phyloP scores from a whole-genome alignment of 768 basidiomycete species.

The Mycena galericulata region DNA sequence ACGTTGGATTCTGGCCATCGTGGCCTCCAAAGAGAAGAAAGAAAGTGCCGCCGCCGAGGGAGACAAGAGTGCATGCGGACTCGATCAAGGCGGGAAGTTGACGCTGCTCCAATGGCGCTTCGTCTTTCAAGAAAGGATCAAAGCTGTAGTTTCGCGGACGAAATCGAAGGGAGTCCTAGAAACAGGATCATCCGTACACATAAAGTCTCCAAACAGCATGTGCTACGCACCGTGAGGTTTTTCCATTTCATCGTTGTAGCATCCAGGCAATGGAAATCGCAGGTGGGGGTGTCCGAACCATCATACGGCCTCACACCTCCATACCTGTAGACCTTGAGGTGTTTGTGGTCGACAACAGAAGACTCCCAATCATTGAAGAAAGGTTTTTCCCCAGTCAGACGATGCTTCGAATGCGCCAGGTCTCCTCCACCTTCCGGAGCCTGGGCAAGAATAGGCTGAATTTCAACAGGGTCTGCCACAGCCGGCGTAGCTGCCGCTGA shows the following conservation, averaged over 20 bases:
- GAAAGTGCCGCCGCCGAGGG: slow-evolving; percentile 32
- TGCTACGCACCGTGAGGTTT: slow-evolving; percentile 40
- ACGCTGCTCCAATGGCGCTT: neutral
- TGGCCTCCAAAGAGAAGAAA: slow-evolving; percentile 47
- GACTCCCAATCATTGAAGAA: slow-evolving; percentile 38
- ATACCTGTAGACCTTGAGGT: slow-evolving; percentile 36
- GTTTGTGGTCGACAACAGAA: slow-evolving; percentile 31
- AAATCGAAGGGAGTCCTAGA: slow-evolving; percentile 9
- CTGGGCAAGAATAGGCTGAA: too few species aligned
- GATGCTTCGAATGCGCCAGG: neutral
- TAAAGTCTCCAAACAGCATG: neutral
- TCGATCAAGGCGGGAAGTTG: slow-evolving; percentile 36
- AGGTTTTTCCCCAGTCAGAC: slow-evolving; percentile 35
- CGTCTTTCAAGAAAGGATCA: slow-evolving; percentile 34
- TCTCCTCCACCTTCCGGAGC: neutral
- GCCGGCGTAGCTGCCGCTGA: too few species aligned
- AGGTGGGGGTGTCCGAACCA: slow-evolving; percentile 23
- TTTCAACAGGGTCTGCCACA: too few species aligned
- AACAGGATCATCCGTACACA: neutral
- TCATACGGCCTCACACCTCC: slow-evolving; percentile 38
- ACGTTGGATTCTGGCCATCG: neutral
- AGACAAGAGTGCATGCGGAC: slow-evolving; percentile 35
- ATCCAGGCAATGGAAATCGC: slow-evolving; percentile 40
- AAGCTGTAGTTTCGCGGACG: slow-evolving; percentile 10
- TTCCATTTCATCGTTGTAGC: slow-evolving; percentile 38